These are phyloP conservation scores for Kalmusia sp. DNA, from an alignment of 2,329 filamentous ascomycete genomes.

Conservation along the genomic window DNA sequence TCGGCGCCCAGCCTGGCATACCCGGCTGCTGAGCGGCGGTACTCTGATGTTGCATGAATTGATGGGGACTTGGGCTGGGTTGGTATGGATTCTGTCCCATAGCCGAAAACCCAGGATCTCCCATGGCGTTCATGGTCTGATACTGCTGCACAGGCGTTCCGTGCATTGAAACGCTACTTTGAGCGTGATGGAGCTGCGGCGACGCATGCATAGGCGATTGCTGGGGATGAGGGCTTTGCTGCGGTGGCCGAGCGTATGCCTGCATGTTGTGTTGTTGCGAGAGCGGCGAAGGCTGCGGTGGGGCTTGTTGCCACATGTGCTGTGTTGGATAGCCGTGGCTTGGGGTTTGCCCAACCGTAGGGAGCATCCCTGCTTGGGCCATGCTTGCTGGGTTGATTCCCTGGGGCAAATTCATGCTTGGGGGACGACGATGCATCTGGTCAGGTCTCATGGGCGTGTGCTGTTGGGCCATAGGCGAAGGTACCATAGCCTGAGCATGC, in stretches of 20 bases:
- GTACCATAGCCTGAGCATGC: constrained; percentile 74
- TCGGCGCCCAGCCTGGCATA: constrained; percentile 59
- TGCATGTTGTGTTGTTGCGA: constrained; percentile 55
- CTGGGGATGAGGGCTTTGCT: constrained; percentile 54
- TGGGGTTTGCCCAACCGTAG: constrained; percentile 50
- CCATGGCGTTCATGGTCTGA: constrained; percentile 55
- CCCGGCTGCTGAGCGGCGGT: constrained; percentile 55
- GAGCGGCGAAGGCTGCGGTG: constrained; percentile 57
- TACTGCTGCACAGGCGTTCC: constrained; percentile 54
- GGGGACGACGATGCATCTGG: constrained; percentile 72
- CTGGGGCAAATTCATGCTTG: constrained; percentile 57
- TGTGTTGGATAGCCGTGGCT: constrained; percentile 54
- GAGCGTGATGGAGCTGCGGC: constrained; percentile 55
- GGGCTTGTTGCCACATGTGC: constrained; percentile 58
- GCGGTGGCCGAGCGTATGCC: constrained; percentile 52
- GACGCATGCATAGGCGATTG: constrained; percentile 59
- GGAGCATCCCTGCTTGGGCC: constrained; percentile 46
- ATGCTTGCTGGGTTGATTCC: constrained; percentile 42
- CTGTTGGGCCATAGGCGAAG: constrained; percentile 76
- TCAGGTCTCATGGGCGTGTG: constrained; percentile 65
- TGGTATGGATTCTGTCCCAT: constrained; percentile 60
- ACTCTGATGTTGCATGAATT: constrained; percentile 54
- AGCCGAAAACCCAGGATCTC: constrained; percentile 49
- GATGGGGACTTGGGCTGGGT: constrained; percentile 54
- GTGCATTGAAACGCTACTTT: constrained; percentile 52